phyloP scores from a whole-genome alignment of 192 early-diverging fungal genomes.

The Coemansia biformis region DNA sequence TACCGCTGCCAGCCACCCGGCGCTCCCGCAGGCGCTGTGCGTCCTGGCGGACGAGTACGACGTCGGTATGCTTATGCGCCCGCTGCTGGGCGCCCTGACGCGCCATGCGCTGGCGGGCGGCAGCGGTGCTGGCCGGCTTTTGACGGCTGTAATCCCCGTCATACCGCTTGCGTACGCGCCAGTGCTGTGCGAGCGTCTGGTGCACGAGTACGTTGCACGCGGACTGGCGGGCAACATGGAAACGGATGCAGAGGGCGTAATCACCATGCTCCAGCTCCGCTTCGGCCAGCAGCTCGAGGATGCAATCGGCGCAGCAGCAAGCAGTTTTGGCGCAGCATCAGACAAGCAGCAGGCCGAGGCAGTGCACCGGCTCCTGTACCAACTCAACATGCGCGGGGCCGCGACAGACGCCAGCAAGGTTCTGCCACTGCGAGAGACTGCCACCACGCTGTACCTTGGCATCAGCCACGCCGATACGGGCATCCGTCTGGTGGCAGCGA shows the following conservation, averaged over 20 bases:
- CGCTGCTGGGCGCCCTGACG: slow-evolving; percentile 20
- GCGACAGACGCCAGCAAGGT: slow-evolving; percentile 12
- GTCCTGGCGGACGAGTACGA: slow-evolving; percentile 19
- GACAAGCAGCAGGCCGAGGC: background rate
- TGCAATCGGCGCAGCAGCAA: slow-evolving; percentile 20
- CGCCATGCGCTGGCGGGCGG: slow-evolving; percentile 10
- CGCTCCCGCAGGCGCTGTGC: slow-evolving; percentile 9
- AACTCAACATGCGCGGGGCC: slow-evolving; percentile 22
- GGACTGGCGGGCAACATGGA: slow-evolving; percentile 4
- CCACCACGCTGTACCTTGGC: slow-evolving; percentile 77
- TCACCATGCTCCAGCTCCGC: slow-evolving; percentile 30
- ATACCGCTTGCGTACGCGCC: slow-evolving; percentile 9
- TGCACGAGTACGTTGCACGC: slow-evolving; percentile 15
- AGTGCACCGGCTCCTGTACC: slow-evolving; percentile 28
- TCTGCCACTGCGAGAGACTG: slow-evolving; percentile 57
- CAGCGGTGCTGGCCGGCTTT: slow-evolving; percentile 3
- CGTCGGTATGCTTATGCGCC: slow-evolving; percentile 17
- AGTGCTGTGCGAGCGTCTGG: slow-evolving; percentile 18
- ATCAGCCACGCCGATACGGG: slow-evolving; percentile 66
- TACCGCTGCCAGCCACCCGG: slow-evolving; percentile 7
- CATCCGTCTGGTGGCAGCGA: slow-evolving; percentile 65
- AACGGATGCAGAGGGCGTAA: background rate
- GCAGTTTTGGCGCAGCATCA: slow-evolving; percentile 20
- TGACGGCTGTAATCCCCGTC: slow-evolving; percentile 11
- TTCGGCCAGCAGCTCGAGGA: slow-evolving; percentile 32